Conservation (phyloP, 2,329 filamentous ascomycete species). For the Cladosporium austrohemisphaericum region DNA sequence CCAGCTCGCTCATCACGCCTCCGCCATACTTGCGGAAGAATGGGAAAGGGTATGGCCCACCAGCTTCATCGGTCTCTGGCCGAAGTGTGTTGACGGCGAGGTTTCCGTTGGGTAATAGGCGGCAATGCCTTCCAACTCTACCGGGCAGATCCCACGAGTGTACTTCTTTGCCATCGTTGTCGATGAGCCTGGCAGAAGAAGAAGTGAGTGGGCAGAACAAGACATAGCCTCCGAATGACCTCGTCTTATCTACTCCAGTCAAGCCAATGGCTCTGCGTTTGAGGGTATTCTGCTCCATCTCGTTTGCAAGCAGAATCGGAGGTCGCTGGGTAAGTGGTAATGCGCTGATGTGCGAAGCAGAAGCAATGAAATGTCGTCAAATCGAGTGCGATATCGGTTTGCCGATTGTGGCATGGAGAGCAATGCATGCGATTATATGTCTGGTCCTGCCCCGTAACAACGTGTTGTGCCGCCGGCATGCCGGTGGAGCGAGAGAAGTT, state of each 20-base stretch:
- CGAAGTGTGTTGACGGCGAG: conserved; percentile 44
- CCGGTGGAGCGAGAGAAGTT: too few relatives aligned
- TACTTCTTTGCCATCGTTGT: conserved; percentile 41
- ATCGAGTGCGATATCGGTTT: too few relatives aligned
- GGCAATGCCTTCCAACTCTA: conserved; percentile 42
- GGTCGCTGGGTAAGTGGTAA: neutral
- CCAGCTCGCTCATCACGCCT: conserved; percentile 44
- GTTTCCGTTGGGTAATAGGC: conserved; percentile 44
- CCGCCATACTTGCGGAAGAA: conserved; percentile 47
- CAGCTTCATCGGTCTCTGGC: conserved; percentile 26
- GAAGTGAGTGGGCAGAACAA: conserved; percentile 43
- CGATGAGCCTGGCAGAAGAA: conserved; percentile 38
- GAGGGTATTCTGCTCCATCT: conserved; percentile 45
- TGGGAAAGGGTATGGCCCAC: conserved; percentile 38
- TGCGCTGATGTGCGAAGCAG: neutral
- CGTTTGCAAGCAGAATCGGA: neutral
- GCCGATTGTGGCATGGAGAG: too few relatives aligned
- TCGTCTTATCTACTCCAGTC: conserved; percentile 36
- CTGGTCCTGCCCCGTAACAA: too few relatives aligned
- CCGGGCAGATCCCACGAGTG: conserved; percentile 43
- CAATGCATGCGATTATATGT: too few relatives aligned
- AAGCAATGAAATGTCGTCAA: neutral
- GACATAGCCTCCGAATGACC: conserved; percentile 40
- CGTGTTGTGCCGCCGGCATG: too few relatives aligned
- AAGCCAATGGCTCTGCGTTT: conserved; percentile 41